Evolutionary conservation across 192 early-diverging fungal species (phyloP).

Genomic region (Hyaloraphidium curvatum): DNA sequence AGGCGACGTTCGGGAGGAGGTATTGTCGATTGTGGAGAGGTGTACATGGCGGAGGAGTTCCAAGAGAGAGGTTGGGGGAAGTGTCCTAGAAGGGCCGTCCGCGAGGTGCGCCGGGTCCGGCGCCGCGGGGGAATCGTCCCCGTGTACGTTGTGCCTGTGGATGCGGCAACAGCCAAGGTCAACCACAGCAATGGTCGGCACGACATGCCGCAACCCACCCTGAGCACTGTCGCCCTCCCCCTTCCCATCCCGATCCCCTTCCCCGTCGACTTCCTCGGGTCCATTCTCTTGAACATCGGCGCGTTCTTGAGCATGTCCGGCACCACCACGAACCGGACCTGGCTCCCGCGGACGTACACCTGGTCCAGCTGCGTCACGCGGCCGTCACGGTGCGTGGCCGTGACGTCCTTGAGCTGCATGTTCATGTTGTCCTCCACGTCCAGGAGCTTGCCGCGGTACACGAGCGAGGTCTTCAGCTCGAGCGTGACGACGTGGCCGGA

Average conservation of each 20-base stretch:
- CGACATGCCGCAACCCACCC: too few relatives aligned
- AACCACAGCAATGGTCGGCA: too few relatives aligned
- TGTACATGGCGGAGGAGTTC: too few relatives aligned
- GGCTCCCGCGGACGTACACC: constrained; percentile 86
- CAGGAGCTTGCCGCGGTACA: constrained; percentile 84
- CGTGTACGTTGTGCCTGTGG: too few relatives aligned
- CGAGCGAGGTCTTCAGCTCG: constrained; percentile 83
- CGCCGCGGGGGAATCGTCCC: too few relatives aligned
- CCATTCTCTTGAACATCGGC: constrained; percentile 91
- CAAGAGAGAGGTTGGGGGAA: too few relatives aligned
- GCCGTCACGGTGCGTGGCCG: constrained; percentile 81
- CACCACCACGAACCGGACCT: constrained; percentile 69
- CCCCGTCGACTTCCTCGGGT: constrained; percentile 59
- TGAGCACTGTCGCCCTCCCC: constrained; percentile 64
- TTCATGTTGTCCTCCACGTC: constrained; percentile 99
- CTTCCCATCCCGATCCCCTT: constrained; percentile 64
- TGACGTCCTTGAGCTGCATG: constrained; percentile 86
- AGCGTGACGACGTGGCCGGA: constrained; percentile 91
- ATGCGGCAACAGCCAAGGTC: too few relatives aligned
- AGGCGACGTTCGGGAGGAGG: too few relatives aligned
- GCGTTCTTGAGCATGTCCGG: constrained; percentile 99
- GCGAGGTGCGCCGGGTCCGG: too few relatives aligned
- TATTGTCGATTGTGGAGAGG: too few relatives aligned
- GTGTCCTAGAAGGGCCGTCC: too few relatives aligned
- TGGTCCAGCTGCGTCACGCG: constrained; percentile 80